Base-by-base conservation (phyloP, 2,329 filamentous ascomycete species). In the Botryotinia globosa region DNA sequence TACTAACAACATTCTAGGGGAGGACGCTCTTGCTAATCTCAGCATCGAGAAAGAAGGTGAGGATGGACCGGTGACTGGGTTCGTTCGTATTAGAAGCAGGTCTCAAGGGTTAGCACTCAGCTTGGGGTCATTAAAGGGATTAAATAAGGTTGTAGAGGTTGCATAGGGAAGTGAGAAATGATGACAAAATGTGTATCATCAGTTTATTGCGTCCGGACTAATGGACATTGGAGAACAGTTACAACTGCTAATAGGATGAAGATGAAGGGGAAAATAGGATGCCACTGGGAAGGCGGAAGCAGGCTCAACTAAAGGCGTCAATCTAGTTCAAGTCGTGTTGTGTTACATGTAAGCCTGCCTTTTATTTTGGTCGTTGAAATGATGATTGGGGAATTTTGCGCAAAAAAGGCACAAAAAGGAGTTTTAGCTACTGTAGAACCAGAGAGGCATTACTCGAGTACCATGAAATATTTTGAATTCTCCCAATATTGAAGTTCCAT, bases 21-120 rank as follows among this genome's bases (percentile, higher is more conserved):
- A 99, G 92, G 96, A 99, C 85, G 96, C 96, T 74, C 85, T 99
- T 79, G 96, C 96, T 80, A 99, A 99, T 82, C 81, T 99, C 83
- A 98, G 94, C 82, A 98, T 99, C 80, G 96, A 99, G 84, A 95
- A 98, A 85, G 94, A 98, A 82, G 94, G 94, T 74, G 94, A 97
- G 39, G 92, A 97, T 80, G 96, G 96, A 37, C 94, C 94, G 9
- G 95, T 99, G 75, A 98, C 95, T 59, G 96, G 96, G 62, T 99
- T 99, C 83, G 94, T 99, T 76, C 91, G 96, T 81, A 99, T 99
- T 88, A 91, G 96, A 84, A 98, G 94, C 86, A 92, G 96, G 81
- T 97, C 94, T 54, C 96, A 99, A 85, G 96, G 96, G 66, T 86
- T 99, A 80, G 96, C 96, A 18, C 85, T 99, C 78, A 98, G 95